Evolutionary conservation across 768 basidiomycete species (phyloP).

Genomic region (Russula abietina): DNA sequence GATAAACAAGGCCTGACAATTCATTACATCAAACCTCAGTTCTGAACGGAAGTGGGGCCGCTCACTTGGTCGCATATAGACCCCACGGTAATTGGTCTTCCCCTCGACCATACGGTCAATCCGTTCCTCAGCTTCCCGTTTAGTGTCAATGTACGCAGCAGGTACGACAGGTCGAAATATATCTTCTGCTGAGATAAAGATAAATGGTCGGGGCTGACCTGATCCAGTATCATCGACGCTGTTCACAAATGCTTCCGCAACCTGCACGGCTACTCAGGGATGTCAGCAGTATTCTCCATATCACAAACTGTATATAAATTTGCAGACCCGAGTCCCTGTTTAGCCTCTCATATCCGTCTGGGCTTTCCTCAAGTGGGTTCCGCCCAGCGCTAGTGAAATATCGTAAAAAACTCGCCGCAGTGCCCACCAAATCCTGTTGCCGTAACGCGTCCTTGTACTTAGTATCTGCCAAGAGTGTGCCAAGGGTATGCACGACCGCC

Average conservation of each 20-base stretch:
- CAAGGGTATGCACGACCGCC: conserved; percentile 90
- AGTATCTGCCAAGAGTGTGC: conserved; percentile 76
- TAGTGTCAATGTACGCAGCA: conserved; percentile 84
- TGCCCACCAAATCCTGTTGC: conserved; percentile 48
- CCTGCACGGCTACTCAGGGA: conserved; percentile 49
- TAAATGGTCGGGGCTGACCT: conserved; percentile 53
- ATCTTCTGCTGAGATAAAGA: conserved; percentile 95
- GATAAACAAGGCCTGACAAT: conserved; percentile 82
- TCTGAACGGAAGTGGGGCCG: conserved; percentile 20
- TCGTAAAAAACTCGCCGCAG: conserved; percentile 45
- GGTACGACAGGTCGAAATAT: conserved; percentile 85
- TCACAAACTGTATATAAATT: background rate
- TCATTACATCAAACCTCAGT: background rate
- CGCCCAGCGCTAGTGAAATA: conserved; percentile 33
- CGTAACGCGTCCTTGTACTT: conserved; percentile 73
- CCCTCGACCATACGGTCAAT: conserved; percentile 51
- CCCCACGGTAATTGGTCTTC: conserved; percentile 50
- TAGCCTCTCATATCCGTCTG: conserved; percentile 63
- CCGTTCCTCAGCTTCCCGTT: conserved; percentile 78
- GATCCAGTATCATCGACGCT: conserved; percentile 34
- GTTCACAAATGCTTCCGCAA: conserved; percentile 69
- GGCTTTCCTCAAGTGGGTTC: conserved; percentile 55
- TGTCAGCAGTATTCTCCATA: background rate
- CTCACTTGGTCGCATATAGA: conserved; percentile 89
- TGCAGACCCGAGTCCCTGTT: conserved; percentile 86